These are phyloP conservation scores for Apophysomyces ossiformis DNA, from an alignment of 371 early-diverging fungal species.

Conservation along the genomic window DNA sequence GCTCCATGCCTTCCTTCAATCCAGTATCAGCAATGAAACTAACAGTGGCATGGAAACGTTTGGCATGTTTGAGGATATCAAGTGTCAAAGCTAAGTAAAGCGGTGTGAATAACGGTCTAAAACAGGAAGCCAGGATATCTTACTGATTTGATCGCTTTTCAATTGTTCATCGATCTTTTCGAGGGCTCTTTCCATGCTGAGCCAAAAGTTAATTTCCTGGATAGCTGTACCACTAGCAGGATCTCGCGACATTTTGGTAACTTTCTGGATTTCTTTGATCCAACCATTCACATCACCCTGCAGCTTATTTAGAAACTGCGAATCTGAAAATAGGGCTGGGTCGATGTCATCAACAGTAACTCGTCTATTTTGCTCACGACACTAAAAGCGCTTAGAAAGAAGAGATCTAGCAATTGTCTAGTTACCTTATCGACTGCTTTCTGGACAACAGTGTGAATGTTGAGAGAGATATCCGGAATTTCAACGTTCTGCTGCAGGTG, in stretches of 20 bases:
- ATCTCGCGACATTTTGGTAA: slow-evolving; percentile 94
- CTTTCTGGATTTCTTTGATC: slow-evolving; percentile 99
- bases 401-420: background rate
- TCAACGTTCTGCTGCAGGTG: slow-evolving; percentile 98
- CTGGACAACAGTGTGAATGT: slow-evolving; percentile 85
- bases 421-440: slow-evolving; percentile 76
- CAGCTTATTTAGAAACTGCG: slow-evolving; percentile 89
- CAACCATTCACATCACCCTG: slow-evolving; percentile 97
- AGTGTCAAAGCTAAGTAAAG: slow-evolving; percentile 75
- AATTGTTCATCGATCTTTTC: slow-evolving; percentile 94
- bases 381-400: slow-evolving; percentile 31
- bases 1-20: slow-evolving; percentile 92
- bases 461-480: slow-evolving; percentile 91
- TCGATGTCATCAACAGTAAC: slow-evolving; percentile 80
- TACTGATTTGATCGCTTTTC: slow-evolving; percentile 88
- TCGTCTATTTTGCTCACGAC: slow-evolving; percentile 66
- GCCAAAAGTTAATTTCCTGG: slow-evolving; percentile 99
- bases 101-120: background rate
- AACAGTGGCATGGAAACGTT: slow-evolving; percentile 98
- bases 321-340: slow-evolving; percentile 70
- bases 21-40: slow-evolving; percentile 98
- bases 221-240: slow-evolving; percentile 91
- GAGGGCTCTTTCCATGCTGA: slow-evolving; percentile 93
- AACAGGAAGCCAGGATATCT: slow-evolving; percentile 13
- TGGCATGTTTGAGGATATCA: slow-evolving; percentile 94